phyloP scores from a whole-genome alignment of 306 rosid genomes.

The Cucumis melo region DNA sequence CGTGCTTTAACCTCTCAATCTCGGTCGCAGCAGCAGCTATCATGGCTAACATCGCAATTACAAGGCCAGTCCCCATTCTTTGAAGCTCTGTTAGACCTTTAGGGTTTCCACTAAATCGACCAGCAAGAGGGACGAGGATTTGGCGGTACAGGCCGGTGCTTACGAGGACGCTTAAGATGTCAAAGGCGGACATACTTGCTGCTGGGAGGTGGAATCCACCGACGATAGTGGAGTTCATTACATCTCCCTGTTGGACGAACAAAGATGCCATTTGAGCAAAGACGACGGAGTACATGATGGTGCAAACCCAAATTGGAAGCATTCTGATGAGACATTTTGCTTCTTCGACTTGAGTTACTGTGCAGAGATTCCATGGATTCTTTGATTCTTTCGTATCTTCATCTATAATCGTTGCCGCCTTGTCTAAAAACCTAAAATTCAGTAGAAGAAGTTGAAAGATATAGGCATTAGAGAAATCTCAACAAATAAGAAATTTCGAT shows the following conservation, averaged over 20 bases:
- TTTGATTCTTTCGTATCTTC: background rate
- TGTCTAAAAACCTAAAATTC: constrained; percentile 35
- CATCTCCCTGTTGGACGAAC: constrained; percentile 55
- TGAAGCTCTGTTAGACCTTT: constrained; percentile 40
- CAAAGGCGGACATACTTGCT: constrained; percentile 53
- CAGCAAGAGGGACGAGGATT: constrained; percentile 25
- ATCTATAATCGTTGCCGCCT: constrained; percentile 32
- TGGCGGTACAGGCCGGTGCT: constrained; percentile 32
- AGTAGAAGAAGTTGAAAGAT: too few relatives aligned
- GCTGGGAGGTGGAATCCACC: constrained; percentile 34
- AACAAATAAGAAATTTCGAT: too few relatives aligned
- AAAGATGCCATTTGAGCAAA: constrained; percentile 64
- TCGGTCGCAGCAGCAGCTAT: constrained; percentile 39
- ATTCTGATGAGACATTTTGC: constrained; percentile 44
- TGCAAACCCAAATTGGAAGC: constrained; percentile 53
- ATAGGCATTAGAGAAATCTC: too few relatives aligned
- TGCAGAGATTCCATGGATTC: constrained; percentile 39
- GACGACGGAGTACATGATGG: constrained; percentile 44
- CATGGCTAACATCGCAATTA: constrained; percentile 42
- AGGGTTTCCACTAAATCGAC: constrained; percentile 24
- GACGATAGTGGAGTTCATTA: constrained; percentile 24
- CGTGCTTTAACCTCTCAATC: constrained; percentile 16
- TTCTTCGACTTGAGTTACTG: constrained; percentile 58
- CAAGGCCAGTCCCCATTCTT: constrained; percentile 47
- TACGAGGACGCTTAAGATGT: constrained; percentile 34